These are phyloP conservation scores for Dimocarpus longan DNA, from an alignment of 345 rosid genomes.

Conservation along the genomic window DNA sequence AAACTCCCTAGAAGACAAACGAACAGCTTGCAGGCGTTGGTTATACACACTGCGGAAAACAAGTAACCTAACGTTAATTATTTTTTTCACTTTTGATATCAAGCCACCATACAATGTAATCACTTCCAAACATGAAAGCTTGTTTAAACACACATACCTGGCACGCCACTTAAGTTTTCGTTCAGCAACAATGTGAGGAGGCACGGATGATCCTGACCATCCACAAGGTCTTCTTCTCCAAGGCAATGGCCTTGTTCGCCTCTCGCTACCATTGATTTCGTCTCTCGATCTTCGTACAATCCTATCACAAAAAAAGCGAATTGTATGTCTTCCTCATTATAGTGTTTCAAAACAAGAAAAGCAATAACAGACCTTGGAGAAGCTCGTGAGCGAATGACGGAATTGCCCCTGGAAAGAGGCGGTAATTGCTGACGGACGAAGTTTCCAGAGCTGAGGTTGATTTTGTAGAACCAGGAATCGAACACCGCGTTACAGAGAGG, in stretches of 20 bases:
- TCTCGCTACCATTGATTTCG: conserved; percentile 22
- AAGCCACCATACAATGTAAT: background rate
- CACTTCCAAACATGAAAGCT: too few species aligned
- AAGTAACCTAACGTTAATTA: conserved; percentile 1
- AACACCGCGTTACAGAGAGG: conserved; percentile 74
- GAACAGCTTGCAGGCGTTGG: conserved; percentile 50
- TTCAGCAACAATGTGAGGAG: conserved; percentile 43
- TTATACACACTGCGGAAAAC: conserved; percentile 50
- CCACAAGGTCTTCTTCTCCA: conserved; percentile 70
- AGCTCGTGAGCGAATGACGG: background rate
- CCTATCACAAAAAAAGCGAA: conserved; percentile 20
- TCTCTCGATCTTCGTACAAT: conserved; percentile 37
- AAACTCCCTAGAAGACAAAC: conserved; percentile 34
- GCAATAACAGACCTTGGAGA: conserved; percentile 40
- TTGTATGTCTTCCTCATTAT: too few species aligned
- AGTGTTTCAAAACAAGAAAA: background rate
- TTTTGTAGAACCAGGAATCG: conserved; percentile 55
- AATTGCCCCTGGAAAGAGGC: conserved; percentile 26
- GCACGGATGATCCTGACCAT: conserved; percentile 47
- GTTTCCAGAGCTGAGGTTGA: conserved; percentile 33
- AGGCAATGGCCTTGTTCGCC: conserved; percentile 53
- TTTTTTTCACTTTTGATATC: background rate
- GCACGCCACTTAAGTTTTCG: conserved; percentile 77
- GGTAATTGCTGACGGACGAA: conserved; percentile 46
- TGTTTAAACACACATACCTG: conserved; percentile 44